Evolutionary conservation across 305 asterid genomes (phyloP).

Genomic region (Plantago lanceolata): DNA sequence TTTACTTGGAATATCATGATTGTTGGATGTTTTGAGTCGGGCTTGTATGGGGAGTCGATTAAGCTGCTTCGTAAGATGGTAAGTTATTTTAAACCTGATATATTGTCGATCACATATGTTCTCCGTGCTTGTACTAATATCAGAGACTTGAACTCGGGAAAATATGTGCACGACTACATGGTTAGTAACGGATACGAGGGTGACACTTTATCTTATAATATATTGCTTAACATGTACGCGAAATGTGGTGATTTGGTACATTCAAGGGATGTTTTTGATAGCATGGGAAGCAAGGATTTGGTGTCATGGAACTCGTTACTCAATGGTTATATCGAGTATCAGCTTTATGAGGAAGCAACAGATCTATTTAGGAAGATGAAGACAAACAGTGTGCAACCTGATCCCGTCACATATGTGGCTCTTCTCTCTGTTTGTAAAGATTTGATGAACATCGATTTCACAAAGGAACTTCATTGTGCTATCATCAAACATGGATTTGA

Average conservation of each 20-base stretch:
- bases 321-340: constrained; percentile 48
- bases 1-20: constrained; percentile 77
- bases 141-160: constrained; percentile 52
- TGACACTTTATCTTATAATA: constrained; percentile 45
- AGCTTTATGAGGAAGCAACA: constrained; percentile 45
- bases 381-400: constrained; percentile 40
- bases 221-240: constrained; percentile 65
- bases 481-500: constrained; percentile 56
- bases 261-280: constrained; percentile 55
- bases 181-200: constrained; percentile 42
- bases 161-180: constrained; percentile 54
- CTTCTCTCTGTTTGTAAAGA: constrained; percentile 52
- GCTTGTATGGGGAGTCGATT: constrained; percentile 50
- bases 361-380: constrained; percentile 55
- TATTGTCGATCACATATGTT: constrained; percentile 54
- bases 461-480: constrained; percentile 55
- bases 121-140: constrained; percentile 65
- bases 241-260: constrained; percentile 58
- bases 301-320: constrained; percentile 85
- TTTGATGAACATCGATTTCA: constrained; percentile 29
- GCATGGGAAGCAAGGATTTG: constrained; percentile 51
- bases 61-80: constrained; percentile 51
- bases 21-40: constrained; percentile 51
- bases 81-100: constrained; percentile 48
- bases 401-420: constrained; percentile 50